Conservation (phyloP, 345 rosid species). For the Gossypium arboreum region DNA sequence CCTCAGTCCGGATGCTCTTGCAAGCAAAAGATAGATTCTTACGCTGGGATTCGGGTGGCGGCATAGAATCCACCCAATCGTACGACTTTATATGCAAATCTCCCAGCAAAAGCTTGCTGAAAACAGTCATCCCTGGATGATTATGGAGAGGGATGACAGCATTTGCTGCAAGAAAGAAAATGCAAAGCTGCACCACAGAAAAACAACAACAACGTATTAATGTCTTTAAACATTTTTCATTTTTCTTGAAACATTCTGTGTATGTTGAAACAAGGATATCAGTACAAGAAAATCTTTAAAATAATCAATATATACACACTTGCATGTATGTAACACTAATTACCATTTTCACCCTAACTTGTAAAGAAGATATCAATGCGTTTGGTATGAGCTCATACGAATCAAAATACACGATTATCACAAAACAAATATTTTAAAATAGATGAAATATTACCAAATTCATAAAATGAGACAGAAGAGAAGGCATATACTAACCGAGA, state of each 20-base stretch:
- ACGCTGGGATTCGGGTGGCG: constrained; percentile 27
- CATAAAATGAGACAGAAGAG: background rate
- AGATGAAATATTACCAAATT: background rate
- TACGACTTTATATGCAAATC: constrained; percentile 65
- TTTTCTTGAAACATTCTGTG: no score
- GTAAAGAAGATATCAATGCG: no score
- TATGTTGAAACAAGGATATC: no score
- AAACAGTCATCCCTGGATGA: constrained; percentile 79
- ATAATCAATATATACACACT: no score
- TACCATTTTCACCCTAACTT: no score
- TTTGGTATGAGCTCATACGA: no score
- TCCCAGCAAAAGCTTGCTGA: constrained; percentile 60
- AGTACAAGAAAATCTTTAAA: no score
- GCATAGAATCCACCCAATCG: constrained; percentile 39
- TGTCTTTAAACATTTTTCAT: no score
- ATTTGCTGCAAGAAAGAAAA: constrained; percentile 62
- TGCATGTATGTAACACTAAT: no score
- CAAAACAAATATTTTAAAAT: no score
- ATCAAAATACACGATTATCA: no score
- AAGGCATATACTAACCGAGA: constrained; percentile 38
- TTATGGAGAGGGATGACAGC: constrained; percentile 75
- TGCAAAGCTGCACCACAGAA: constrained; percentile 39
- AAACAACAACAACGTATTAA: background rate
- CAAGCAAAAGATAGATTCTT: constrained; percentile 13
- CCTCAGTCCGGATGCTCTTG: background rate